Evolutionary conservation across 345 rosid genomes (phyloP).

Genomic region (Moringa oleifera): DNA sequence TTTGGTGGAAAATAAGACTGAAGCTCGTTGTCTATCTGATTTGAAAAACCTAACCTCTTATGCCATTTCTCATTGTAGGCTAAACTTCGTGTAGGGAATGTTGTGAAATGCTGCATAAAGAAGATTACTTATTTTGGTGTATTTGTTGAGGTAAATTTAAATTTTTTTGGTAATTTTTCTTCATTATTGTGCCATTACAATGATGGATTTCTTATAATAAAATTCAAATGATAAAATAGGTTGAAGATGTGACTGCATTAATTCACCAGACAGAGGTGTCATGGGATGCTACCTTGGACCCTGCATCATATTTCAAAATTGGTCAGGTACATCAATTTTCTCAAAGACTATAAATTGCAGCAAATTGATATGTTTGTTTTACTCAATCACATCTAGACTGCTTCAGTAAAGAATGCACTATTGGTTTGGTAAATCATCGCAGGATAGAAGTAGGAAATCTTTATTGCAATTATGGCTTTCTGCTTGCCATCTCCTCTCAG

Average conservation of each 20-base stretch:
- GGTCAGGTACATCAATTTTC: conserved; percentile 61
- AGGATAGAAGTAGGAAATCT: neutral
- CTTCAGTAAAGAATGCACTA: neutral
- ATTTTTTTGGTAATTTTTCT: neutral
- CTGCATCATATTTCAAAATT: conserved; percentile 67
- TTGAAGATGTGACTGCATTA: conserved; percentile 83
- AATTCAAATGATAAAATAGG: conserved; percentile 38
- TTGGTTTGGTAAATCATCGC: conserved; percentile 5
- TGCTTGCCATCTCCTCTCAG: neutral
- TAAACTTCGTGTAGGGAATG: conserved; percentile 83
- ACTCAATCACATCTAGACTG: neutral
- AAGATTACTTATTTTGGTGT: conserved; percentile 90
- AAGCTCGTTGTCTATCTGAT: neutral
- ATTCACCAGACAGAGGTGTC: conserved; percentile 93
- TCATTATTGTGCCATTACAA: too few relatives aligned
- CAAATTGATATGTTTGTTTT: conserved; percentile 1
- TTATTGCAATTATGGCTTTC: neutral
- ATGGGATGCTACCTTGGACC: conserved; percentile 96
- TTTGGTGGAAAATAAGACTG: neutral
- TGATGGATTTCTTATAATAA: neutral
- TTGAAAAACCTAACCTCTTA: conserved; percentile 2
- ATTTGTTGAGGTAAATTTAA: conserved; percentile 71
- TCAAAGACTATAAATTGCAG: conserved; percentile 9
- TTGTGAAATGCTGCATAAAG: conserved; percentile 80
- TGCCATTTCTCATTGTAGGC: conserved; percentile 43